Evolutionary conservation across 2,329 filamentous ascomycete species (phyloP), one percentile per base, ranked within the genome.

Genomic region (Monascus ruber): DNA sequence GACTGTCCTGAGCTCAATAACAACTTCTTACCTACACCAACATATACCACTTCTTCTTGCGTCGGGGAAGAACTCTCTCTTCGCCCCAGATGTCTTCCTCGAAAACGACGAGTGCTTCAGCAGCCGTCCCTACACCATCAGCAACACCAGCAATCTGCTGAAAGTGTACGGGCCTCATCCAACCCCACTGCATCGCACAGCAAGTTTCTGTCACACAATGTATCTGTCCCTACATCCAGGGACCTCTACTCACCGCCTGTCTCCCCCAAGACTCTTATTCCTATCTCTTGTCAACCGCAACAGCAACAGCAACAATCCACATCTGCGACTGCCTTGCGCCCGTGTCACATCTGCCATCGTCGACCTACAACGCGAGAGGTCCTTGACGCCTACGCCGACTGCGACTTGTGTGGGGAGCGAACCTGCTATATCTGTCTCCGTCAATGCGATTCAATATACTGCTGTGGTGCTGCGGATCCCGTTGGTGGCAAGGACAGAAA

Each of bases 361-460:
- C 57, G 55, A 34, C 62, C 63, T 6, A 63, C 60, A 6, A 66
- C 62, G 2, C 54, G 54, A 11, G 55, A 60, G 35, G 50, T 62
- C 24, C 48, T 66, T 1, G 60, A 65, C 37, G 62, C 61, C 3
- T 66, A 65, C 41, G 57, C 61, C 10, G 59, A 65, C 41, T 66
- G 62, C 42, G 58, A 63, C 37, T 39, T 64, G 8, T 66, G 63
- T 37, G 50, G 50, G 6, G 43, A 60, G 33, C 52, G 62, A 31
- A 56, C 61, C 29, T 66, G 63, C 38, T 66, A 63, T 42, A 63
- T 66, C 31, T 66, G 62, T 48, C 47, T 66, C 33, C 54, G 63
- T 10, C 55, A 62, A 38, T 66, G 63, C 37, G 59, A 63, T 37
- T 48, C 53, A 5, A 11, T 45, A 10, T 41, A 53, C 35, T 65